phyloP scores from a whole-genome alignment of 176 grass and related monocot genomes.

The Zea luxurians region DNA sequence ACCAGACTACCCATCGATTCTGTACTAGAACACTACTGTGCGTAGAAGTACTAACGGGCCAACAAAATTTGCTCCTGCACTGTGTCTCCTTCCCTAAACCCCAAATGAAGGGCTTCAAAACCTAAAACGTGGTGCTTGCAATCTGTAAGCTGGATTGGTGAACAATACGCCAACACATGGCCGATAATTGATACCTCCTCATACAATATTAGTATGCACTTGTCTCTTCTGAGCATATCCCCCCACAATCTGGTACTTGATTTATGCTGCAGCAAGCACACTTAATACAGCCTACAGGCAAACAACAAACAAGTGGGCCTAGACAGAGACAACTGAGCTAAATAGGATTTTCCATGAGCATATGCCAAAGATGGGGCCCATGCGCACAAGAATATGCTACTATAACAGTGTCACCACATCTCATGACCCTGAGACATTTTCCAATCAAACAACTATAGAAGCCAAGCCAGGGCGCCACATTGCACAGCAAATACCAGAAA shows the following conservation, averaged over 20 bases:
- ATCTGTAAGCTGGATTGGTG: too few relatives aligned
- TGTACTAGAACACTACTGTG: background rate
- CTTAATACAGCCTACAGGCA: slow-evolving; percentile 29
- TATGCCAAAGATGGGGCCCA: slow-evolving; percentile 17
- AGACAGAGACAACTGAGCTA: slow-evolving; percentile 15
- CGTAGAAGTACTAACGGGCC: background rate
- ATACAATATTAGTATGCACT: background rate
- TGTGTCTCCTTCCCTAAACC: background rate
- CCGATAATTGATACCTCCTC: background rate
- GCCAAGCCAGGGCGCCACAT: background rate
- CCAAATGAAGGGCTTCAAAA: background rate
- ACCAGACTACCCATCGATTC: background rate
- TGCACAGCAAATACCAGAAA: background rate
- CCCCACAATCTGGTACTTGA: slow-evolving; percentile 38
- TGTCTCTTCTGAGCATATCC: slow-evolving; percentile 7
- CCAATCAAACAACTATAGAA: background rate
- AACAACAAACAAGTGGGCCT: slow-evolving; percentile 39
- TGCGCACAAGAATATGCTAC: slow-evolving; percentile 19
- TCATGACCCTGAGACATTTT: background rate
- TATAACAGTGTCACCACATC: slow-evolving; percentile 18
- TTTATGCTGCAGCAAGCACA: slow-evolving; percentile 17
- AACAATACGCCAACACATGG: too few relatives aligned
- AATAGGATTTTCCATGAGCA: slow-evolving; percentile 26
- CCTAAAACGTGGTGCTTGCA: too few relatives aligned
- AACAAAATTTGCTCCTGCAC: background rate